A percentile compares a stretch with the other conserved stretches of the same genome.
Conservation (phyloP, 352 stramenopile genomes). For the Stephanocyclus meneghinianus region DNA sequence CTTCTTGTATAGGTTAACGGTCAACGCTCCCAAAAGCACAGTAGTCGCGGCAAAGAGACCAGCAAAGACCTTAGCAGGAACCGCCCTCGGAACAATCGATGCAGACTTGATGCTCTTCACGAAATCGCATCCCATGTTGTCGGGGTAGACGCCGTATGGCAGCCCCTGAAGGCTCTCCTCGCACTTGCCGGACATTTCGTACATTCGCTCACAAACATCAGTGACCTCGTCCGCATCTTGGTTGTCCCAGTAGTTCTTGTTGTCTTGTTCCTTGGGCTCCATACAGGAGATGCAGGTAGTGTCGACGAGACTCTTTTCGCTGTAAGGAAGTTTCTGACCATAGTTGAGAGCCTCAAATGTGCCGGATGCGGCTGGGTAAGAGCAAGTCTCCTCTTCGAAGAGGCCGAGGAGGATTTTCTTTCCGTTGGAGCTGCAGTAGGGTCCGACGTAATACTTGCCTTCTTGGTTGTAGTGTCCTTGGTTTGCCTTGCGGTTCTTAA, state of each 20-base stretch:
- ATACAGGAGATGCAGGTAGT: slow-evolving; percentile 49
- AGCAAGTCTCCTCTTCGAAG: slow-evolving; percentile 71
- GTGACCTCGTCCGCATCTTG: slow-evolving; percentile 41
- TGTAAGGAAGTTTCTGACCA: slow-evolving; percentile 56
- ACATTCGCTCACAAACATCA: slow-evolving; percentile 43
- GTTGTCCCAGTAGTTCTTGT: slow-evolving; percentile 41
- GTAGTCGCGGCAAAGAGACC: slow-evolving; percentile 71
- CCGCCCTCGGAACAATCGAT: neutral
- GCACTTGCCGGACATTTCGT: slow-evolving; percentile 48
- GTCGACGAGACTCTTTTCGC: slow-evolving; percentile 43
- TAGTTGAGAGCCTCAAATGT: slow-evolving; percentile 61
- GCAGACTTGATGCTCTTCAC: slow-evolving; percentile 34
- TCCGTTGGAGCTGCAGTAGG: slow-evolving; percentile 61
- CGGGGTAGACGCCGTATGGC: slow-evolving; percentile 20
- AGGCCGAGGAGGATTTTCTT: slow-evolving; percentile 58
- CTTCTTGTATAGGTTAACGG: slow-evolving; percentile 23
- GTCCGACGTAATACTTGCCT: slow-evolving; percentile 62
- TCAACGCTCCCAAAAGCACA: slow-evolving; percentile 63
- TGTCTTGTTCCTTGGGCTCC: slow-evolving; percentile 31
- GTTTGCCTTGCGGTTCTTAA: slow-evolving; percentile 17
- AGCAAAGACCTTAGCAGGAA: slow-evolving; percentile 65
- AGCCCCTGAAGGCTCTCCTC: slow-evolving; percentile 26
- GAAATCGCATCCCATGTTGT: slow-evolving; percentile 45
- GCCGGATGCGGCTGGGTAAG: slow-evolving; percentile 46
- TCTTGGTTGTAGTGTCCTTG: slow-evolving; percentile 30